phyloP scores from a whole-genome alignment of 1,284 basidiomycete species.

The Mycena sp. region DNA sequence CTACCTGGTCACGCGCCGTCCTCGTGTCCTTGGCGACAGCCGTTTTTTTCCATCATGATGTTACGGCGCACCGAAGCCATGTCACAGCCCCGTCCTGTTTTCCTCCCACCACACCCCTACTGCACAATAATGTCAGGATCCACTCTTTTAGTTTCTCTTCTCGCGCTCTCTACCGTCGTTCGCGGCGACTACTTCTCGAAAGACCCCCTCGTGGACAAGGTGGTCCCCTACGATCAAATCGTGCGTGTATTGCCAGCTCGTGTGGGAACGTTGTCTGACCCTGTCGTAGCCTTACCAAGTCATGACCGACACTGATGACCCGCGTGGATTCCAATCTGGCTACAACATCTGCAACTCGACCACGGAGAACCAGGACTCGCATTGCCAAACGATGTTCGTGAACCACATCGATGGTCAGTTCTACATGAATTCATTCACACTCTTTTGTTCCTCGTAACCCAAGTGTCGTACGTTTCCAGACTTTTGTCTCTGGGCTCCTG shows the following conservation, averaged over 20 bases:
- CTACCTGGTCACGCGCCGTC: too few relatives aligned
- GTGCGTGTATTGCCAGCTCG: constrained; percentile 13
- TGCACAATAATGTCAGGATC: constrained; percentile 11
- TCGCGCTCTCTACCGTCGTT: constrained; percentile 19
- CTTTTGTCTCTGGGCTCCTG: constrained; percentile 66
- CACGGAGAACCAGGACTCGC: constrained; percentile 44
- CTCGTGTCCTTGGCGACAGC: too few relatives aligned
- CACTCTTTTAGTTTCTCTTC: constrained; percentile 26
- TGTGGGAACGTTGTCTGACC: not conserved
- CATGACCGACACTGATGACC: constrained; percentile 28
- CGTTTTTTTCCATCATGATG: too few relatives aligned
- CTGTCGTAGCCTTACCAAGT: constrained; percentile 31
- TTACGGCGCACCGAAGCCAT: not conserved
- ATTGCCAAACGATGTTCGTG: constrained; percentile 48
- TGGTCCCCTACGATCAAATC: constrained; percentile 28
- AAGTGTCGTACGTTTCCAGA: constrained; percentile 39
- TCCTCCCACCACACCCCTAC: not conserved
- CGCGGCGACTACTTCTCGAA: constrained; percentile 33
- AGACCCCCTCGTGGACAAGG: constrained; percentile 34
- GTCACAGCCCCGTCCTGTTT: not conserved
- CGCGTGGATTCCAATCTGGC: constrained; percentile 42
- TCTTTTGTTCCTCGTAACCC: not conserved
- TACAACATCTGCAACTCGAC: constrained; percentile 53
- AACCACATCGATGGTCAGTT: constrained; percentile 40
- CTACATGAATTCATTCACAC: not conserved